These are phyloP conservation scores for Bolboschoenus planiculmis DNA, from an alignment of 176 grass and related monocot genomes.

Conservation along the genomic window DNA sequence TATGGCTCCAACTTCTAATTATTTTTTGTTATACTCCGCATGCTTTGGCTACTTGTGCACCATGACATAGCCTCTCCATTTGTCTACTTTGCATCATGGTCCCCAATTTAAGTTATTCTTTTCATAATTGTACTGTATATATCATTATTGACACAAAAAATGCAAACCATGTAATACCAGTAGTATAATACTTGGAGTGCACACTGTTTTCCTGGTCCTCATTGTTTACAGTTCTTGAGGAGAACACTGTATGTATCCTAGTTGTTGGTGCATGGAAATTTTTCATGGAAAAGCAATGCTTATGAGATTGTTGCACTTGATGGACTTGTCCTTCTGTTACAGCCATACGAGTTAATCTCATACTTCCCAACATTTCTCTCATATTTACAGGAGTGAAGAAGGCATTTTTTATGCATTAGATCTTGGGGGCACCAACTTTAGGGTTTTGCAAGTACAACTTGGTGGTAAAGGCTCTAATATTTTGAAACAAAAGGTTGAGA, in stretches of 20 bases:
- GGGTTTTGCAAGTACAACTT: constrained; percentile 71
- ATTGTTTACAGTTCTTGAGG: not conserved
- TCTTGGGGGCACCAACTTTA: constrained; percentile 83
- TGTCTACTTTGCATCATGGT: constrained; percentile 2
- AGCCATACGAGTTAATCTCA: not conserved
- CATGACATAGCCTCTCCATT: constrained; percentile 15
- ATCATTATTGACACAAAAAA: not conserved
- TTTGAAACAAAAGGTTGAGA: constrained; percentile 53
- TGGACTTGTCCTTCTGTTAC: not conserved
- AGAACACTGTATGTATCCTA: not conserved
- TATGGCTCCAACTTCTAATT: constrained; percentile 7
- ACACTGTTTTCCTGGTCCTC: not conserved
- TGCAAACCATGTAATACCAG: not conserved
- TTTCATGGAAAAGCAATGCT: not conserved
- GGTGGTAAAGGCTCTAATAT: constrained; percentile 47
- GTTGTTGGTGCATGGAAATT: not conserved
- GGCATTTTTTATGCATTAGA: constrained; percentile 79
- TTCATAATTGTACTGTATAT: not conserved
- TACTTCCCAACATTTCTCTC: not conserved
- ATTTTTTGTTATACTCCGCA: not conserved
- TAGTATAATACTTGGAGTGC: not conserved
- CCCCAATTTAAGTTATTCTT: constrained; percentile 10
- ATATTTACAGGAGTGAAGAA: constrained; percentile 58
- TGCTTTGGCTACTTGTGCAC: constrained; percentile 18
- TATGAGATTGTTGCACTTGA: not conserved